These are phyloP conservation scores for Pelargonium citronellum DNA, from an alignment of 441 rosid genomes.

Conservation along the genomic window DNA sequence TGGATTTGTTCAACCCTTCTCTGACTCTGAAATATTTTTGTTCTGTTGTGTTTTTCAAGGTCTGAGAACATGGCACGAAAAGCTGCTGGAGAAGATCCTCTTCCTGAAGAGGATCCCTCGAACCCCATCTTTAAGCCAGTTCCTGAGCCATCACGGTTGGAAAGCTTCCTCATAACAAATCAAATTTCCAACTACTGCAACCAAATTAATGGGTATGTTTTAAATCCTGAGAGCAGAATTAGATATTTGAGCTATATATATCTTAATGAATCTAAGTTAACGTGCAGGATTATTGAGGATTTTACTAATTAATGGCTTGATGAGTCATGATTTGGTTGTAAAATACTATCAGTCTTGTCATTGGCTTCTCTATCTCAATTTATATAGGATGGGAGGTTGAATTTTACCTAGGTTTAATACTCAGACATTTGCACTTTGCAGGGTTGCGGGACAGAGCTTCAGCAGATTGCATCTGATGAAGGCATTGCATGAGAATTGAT, in stretches of 20 bases:
- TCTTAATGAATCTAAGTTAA: background rate
- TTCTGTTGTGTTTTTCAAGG: slow-evolving; percentile 32
- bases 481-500: slow-evolving; percentile 70
- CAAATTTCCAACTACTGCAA: slow-evolving; percentile 84
- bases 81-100: slow-evolving; percentile 83
- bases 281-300: no score
- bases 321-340: no score
- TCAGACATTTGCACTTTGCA: slow-evolving; percentile 24
- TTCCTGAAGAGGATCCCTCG: slow-evolving; percentile 92
- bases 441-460: slow-evolving; percentile 93
- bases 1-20: background rate
- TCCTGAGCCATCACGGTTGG: slow-evolving; percentile 88
- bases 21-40: background rate
- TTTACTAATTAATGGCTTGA: no score
- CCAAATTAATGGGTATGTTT: slow-evolving; percentile 86
- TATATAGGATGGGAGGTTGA: no score
- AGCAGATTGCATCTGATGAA: slow-evolving; percentile 69
- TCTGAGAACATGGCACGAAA: slow-evolving; percentile 80
- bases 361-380: no score
- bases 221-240: background rate
- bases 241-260: background rate
- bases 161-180: slow-evolving; percentile 86
- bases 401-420: no score
- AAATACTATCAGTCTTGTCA: no score
- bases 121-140: slow-evolving; percentile 83